Evolutionary conservation across 208 protist genomes (phyloP), one percentile per base, ranked within the genome.

Genomic region (Jaenimonas drosophilae): DNA sequence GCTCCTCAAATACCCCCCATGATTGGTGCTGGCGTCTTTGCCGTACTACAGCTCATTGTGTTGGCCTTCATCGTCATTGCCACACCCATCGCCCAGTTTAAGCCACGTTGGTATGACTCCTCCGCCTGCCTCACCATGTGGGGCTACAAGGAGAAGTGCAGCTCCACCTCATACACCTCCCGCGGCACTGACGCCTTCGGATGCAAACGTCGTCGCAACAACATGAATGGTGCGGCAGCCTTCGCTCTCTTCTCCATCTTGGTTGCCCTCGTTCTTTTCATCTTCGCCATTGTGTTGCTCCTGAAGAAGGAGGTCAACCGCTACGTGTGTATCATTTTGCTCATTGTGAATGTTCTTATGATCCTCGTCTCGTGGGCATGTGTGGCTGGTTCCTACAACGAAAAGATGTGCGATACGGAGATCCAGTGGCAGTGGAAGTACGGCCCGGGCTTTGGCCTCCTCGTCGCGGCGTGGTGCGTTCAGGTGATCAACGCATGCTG

Each of bases 1-100:
- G 5, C 19, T 34, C 16, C 48, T 33, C 37, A 82, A 79, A 54
- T 85, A 71, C 50, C 70, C 64, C 48, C 82, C 71, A 3, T 89
- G 76, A 54, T 81, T 85, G 53, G 73, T 86, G 41, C 48, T 89
- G 26, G 42, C 81, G 26, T 42, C 19, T 42, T 42, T 17, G 23
- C 37, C 16, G 19, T 42, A 7, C 9, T 42, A 11, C 16, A 42
- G 37, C 37, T 42, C 43, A 43, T 59, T 32, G 24, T 43, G 17
- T 57, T 59, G 34, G 49, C 51, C 14, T 57, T 64, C 26, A 40
- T 34, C 3, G 25, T 24, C 17, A 40, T 64, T 20, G 24, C 25
- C 17, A 64, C 57, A 26, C 57, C 57, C 16, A 58, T 57, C 27
- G 20, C 23, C 36, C 57, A 64, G 36, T 64, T 57, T 34, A 57